Conservation (phyloP, 2,329 filamentous ascomycete species). For the Eurotiales sp. region DNA sequence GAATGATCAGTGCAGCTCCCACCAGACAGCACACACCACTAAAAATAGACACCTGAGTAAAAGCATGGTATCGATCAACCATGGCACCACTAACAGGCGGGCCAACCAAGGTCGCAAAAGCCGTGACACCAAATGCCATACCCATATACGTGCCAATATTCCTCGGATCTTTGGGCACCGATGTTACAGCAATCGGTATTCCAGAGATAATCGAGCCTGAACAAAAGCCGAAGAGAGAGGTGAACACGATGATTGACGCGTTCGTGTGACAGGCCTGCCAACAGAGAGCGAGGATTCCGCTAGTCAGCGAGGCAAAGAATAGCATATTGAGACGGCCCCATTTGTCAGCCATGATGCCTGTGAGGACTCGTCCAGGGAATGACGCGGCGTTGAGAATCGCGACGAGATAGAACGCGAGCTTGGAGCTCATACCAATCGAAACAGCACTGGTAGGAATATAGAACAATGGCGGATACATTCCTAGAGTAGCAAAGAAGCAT, state of each 20-base stretch:
- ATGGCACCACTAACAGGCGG: slow-evolving; percentile 47
- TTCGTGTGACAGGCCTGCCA: slow-evolving; percentile 23
- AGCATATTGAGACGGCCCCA: slow-evolving; percentile 30
- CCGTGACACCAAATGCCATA: slow-evolving; percentile 28
- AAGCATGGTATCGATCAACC: slow-evolving; percentile 40
- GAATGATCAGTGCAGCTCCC: slow-evolving; percentile 4
- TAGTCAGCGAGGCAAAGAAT: slow-evolving; percentile 19
- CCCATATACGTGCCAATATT: slow-evolving; percentile 21
- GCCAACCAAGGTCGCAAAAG: slow-evolving; percentile 46
- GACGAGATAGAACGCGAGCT: slow-evolving; percentile 24
- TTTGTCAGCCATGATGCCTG: slow-evolving; percentile 30
- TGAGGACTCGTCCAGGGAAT: slow-evolving; percentile 30
- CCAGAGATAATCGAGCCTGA: slow-evolving; percentile 32
- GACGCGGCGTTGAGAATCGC: slow-evolving; percentile 32
- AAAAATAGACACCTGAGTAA: slow-evolving; percentile 34
- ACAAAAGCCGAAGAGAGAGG: slow-evolving; percentile 29
- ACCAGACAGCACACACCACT: slow-evolving; percentile 26
- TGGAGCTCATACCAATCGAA: slow-evolving; percentile 18
- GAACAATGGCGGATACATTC: slow-evolving; percentile 29
- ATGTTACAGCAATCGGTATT: slow-evolving; percentile 12
- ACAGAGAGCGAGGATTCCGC: slow-evolving; percentile 28
- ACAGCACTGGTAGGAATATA: slow-evolving; percentile 28
- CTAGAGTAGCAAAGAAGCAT: slow-evolving; percentile 23
- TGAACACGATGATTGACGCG: slow-evolving; percentile 28
- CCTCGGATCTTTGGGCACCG: slow-evolving; percentile 13